These are phyloP conservation scores for Globisporangium camurandrum DNA, from an alignment of 352 stramenopile genomes.

Conservation along the genomic window DNA sequence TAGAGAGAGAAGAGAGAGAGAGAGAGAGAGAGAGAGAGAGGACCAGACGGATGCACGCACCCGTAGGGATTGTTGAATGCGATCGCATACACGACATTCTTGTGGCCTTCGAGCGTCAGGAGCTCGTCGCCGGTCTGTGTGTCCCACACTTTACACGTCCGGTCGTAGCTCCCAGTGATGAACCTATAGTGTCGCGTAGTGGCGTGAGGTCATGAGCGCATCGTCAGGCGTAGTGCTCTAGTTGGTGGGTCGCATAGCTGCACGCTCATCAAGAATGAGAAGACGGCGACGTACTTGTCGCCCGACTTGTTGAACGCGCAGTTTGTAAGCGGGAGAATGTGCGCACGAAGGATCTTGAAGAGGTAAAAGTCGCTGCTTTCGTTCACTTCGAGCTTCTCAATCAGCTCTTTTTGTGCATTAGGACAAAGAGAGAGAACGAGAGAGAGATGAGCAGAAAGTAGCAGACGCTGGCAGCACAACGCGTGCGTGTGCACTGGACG, in stretches of 20 bases:
- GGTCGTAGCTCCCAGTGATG: conserved; percentile 94
- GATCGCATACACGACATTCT: conserved; percentile 96
- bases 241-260: not conserved
- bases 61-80: conserved; percentile 97
- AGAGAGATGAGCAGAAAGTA: too few species aligned
- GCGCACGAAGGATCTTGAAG: conserved; percentile 93
- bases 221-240: too few species aligned
- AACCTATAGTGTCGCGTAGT: conserved; percentile 42
- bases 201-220: too few species aligned
- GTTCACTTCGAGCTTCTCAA: conserved; percentile 93
- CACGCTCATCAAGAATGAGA: not conserved
- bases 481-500: too few species aligned
- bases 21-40: not conserved
- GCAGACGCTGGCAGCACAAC: too few species aligned
- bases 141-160: conserved; percentile 95
- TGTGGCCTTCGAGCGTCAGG: conserved; percentile 91
- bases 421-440: not conserved
- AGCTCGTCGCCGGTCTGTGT: conserved; percentile 92
- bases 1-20: not conserved
- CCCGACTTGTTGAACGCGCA: conserved; percentile 96
- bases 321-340: conserved; percentile 94
- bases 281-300: conserved; percentile 69
- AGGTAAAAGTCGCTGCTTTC: conserved; percentile 94
- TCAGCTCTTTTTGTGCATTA: conserved; percentile 65
- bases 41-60: conserved; percentile 16